Evolutionary conservation across 371 early-diverging fungal species (phyloP), one percentile per base, ranked within the genome.

Genomic region (Basidiobolus meristosporus): DNA sequence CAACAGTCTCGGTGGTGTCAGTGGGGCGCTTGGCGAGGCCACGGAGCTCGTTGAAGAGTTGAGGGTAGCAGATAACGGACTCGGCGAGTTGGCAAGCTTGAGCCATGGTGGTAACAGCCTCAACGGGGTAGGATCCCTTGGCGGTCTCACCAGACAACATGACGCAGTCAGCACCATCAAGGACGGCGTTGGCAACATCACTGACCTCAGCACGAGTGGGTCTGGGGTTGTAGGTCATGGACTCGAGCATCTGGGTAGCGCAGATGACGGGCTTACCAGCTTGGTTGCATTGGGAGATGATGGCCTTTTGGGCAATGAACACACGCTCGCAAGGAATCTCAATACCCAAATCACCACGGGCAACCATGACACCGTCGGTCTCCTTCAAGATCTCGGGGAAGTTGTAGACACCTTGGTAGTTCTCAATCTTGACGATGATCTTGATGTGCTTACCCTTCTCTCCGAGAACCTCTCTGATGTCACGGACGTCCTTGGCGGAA

Each of bases 61-160:
- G 70, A 39, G 77, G 75, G 53, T 87, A 83, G 50, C 74, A 73
- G 23, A 82, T 60, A 20, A 74, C 69, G 1, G 74, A 62, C 57
- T 87, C 88, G 32, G 88, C 82, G 14, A 82, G 58, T 20, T 65
- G 47, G 48, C 79, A 70, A 31, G 73, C 76, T 40, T 78, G 69
- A 46, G 71, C 63, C 86, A 86, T 86, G 52, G 81, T 82, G 34
- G 57, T 42, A 22, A 84, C 59, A 39, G 73, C 70, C 49, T 86
- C 74, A 43, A 79, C 54, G 39, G 83, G 79, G 59, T 90, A 86
- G 45, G 46, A 49, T 10, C 79, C 99, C 59, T 86, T 86, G 40
- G 99, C 98, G 2, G 96, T 97, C 64, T 99, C 99, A 45, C 90
- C 95, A 38, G 93, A 92, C 40, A 98, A 67, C 99, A 99, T 99